phyloP scores from a whole-genome alignment of 148 eudicot species.

The Beta vulgaris region DNA sequence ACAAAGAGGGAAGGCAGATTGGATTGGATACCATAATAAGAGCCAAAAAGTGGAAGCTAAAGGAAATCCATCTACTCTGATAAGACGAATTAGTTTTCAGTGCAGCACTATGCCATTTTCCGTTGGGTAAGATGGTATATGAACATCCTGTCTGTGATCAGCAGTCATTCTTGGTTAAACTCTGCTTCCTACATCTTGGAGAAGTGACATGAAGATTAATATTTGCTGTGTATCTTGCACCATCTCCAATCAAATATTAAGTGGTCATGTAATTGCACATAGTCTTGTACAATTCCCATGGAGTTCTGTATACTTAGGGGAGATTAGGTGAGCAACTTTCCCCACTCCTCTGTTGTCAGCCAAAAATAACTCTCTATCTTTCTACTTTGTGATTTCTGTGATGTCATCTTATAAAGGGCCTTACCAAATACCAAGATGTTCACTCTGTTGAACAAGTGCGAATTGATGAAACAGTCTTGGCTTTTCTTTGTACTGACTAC shows the following conservation, averaged over 20 bases:
- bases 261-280: no score
- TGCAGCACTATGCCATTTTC: neutral
- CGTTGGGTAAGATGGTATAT: neutral
- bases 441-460: neutral
- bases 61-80: neutral
- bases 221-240: neutral
- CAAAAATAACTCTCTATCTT: no score
- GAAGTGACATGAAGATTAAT: neutral
- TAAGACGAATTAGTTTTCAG: neutral
- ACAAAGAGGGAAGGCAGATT: constrained; percentile 1
- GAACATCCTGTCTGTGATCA: neutral
- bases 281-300: no score
- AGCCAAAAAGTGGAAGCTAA: neutral
- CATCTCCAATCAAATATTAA: neutral
- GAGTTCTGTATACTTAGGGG: no score
- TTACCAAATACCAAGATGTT: neutral
- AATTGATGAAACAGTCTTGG: neutral
- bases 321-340: no score
- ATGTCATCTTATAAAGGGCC: neutral
- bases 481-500: neutral
- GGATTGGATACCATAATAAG: neutral
- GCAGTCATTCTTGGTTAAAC: neutral
- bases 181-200: neutral
- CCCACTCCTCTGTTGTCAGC: no score
- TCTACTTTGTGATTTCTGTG: no score